Base-by-base conservation (phyloP, 2,329 filamentous ascomycete genomes). In the Neofusicoccum ribis region DNA sequence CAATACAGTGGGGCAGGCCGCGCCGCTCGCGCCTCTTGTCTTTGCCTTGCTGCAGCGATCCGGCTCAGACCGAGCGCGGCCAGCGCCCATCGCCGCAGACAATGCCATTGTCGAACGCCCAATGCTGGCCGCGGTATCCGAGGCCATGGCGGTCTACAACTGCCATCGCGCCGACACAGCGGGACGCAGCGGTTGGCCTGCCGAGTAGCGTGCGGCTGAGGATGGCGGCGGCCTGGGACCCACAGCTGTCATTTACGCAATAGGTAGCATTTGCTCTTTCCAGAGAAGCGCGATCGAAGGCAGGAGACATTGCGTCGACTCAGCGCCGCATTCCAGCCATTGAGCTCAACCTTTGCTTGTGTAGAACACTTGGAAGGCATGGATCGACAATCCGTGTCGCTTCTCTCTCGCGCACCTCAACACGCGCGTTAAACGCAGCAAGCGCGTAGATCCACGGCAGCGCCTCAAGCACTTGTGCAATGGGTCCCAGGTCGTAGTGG, bases 11-110 rank as follows among this genome's bases (percentile, higher is more conserved):
- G 56, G 56, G 43, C 56, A 23, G 23, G 7, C 41, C 41, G 27
- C 27, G 27, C 27, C 27, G 27, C 27, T 31, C 23, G 31, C 36
- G 17, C 39, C 39, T 34, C 41, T 44, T 59, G 43, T 37, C 39
- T 46, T 27, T 37, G 54, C 43, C 41, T 15, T 47, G 41, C 41
- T 47, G 56, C 56, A 60, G 56, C 56, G 56, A 60, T 60, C 56
- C 56, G 56, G 56, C 56, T 37, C 27, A 46, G n/a, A 23, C 56
- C 56, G 56, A 47, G n/a, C 23, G 20, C 52, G 15, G 12, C 20
- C 43, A 8, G 12, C 36, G 46, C 39, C 14, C 17, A 12, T 41
- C 17, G 27, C 12, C 9, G 15, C 41, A 15, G 12, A 44, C 39
- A 31, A 44, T 17, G 37, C 20, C 23, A 12, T 31, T 59, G 52